Base-by-base conservation (phyloP, 352 stramenopile species). In the Vaucheria bursata region DNA sequence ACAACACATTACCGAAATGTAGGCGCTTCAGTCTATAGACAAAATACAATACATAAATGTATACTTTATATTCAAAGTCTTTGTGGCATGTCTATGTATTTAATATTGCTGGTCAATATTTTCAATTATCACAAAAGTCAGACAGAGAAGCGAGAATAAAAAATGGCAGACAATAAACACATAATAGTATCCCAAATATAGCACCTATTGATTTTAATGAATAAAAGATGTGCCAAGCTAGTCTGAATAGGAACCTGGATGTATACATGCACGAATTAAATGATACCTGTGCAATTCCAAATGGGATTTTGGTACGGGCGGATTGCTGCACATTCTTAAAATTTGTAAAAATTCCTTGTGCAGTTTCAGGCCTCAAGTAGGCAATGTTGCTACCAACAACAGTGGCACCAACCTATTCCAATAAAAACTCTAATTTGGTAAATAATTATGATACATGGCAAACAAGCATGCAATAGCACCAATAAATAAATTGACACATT, bases 321-420 rank as follows among this genome's bases (percentile, higher is more conserved):
- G 91, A 93, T 53, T 85, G 90, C 74, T 96, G 87, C 33, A 97
- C 92, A 79, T 97, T 95, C 74, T 93, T 92, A 84, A 97, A 98
- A 84, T 98, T 97, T 79, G 97, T 95, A 87, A 98, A 98, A 67
- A 96, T 96, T 25, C 94, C 94, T 68, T 99, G 95, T 4, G 95
- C 95, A 6, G 95, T 99, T 89, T 99, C 95, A 0, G 95, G 95
- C 8, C 95, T 89, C 50, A 99, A 83, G 84, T 97, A 98, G 12
- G 96, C 94, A 5, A 85, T 71, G 4, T 84, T 85, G 31, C 82
- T 82, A 2, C 36, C 83, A 80, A 93, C 89, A 35, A 83, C 75
- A 1, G 7, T 2, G 70, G 70, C 2, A 2, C 31, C 31, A 31
- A 65, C 18, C 2, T 73, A 31, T n/a, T n/a, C n/a, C 45, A 59